Evolutionary conservation across 73 alveolate genomes (phyloP), one percentile per base, ranked within the genome.

Genomic region (Paramecium sonneborni): DNA sequence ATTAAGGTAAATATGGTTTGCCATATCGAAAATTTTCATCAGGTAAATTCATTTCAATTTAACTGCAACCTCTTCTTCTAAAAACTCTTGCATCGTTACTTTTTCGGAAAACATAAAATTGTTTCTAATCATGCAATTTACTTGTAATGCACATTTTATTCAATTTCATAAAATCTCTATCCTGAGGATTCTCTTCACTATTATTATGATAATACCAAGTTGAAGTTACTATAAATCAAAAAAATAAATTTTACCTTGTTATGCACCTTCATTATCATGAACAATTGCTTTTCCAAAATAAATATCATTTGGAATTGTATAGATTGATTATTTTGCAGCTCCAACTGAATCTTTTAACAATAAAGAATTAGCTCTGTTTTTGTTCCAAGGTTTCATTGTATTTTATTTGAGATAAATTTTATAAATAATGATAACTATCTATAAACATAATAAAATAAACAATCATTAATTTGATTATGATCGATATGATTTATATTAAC

Each of bases 341-440:
- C 98, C 99, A 24, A 96, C 96, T 62, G 70, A 96, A 93, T 97
- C 99, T 90, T 88, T 96, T 41, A 93, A 94, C n/a, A 97, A 92
- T 15, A 95, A 86, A 15, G 92, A 85, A 52, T 96, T 97, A 38
- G 86, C 41, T 46, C 90, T 38, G 41, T 24, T 43, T 41, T 46
- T 43, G 41, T 79, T 79, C 76, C 90, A 79, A 24, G 90, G 90
- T 41, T 79, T 76, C 74, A 43, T 79, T 37, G 2, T n/a, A 0
- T 52, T 35, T 35, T 35, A 35, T 35, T 4, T n/a, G 32, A n/a
- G 7, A 52, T 52, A 52, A 21, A 52, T 4, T 52, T 44, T 44
- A 11, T 44, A 44, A 44, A 18, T n/a, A 52, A 18, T 52, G 15
- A 21, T 52, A 52, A 52, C 0, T 52, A 52, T 52, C 2, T 52